A percentile compares a stretch with the other conserved stretches of the same genome.
These are phyloP conservation scores for Pisolithus sp. DNA, from an alignment of 768 basidiomycete species.

Conservation along the genomic window DNA sequence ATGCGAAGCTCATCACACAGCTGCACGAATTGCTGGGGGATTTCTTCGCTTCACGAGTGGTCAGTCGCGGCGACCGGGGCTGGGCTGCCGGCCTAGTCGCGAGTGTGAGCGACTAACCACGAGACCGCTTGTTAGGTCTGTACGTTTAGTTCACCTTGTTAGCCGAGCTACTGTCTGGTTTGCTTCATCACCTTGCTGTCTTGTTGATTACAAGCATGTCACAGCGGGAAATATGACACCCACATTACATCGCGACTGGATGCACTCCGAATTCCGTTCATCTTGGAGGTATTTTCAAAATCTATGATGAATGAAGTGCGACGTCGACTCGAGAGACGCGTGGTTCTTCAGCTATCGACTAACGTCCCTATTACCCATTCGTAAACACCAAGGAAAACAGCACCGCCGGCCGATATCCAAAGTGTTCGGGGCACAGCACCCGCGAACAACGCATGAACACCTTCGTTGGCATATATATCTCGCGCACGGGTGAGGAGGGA, in stretches of 20 bases:
- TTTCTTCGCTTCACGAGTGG: conserved; percentile 51
- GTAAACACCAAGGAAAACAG: conserved; percentile 96
- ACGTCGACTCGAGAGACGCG: background rate
- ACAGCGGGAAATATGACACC: no score
- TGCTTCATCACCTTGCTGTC: background rate
- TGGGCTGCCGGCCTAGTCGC: conserved; percentile 60
- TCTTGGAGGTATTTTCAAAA: background rate
- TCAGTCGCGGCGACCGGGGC: conserved; percentile 41
- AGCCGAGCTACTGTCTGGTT: background rate
- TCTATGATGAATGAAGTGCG: background rate
- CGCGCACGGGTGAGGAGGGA: conserved; percentile 51
- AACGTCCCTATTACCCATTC: conserved; percentile 67
- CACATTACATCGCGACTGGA: no score
- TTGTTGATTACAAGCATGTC: background rate
- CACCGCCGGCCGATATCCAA: conserved; percentile 96
- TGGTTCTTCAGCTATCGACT: conserved; percentile 12
- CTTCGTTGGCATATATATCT: conserved; percentile 69
- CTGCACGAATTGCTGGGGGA: conserved; percentile 54
- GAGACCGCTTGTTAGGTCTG: background rate
- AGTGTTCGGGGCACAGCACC: conserved; percentile 88
- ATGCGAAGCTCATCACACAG: conserved; percentile 39
- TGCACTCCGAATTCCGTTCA: no score
- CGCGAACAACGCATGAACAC: conserved; percentile 68
- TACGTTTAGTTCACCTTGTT: background rate
- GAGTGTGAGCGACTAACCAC: conserved; percentile 19